Conservation (phyloP, 306 rosid species). For the Dalbergia oliveri region DNA sequence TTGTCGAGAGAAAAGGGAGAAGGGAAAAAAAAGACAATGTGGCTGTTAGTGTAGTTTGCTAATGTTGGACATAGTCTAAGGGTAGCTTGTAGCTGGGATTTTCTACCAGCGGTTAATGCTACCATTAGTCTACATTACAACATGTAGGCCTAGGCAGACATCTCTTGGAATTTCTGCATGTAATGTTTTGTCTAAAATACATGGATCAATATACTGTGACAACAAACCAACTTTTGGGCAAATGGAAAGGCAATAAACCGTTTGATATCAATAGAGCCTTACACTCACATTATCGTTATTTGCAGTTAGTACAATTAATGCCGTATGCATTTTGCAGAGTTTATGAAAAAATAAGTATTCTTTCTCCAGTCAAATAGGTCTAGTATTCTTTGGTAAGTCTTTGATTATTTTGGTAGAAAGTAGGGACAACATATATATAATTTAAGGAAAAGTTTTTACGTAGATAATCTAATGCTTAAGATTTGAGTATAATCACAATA, state of each 20-base stretch:
- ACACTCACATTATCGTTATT: too few relatives aligned
- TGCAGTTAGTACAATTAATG: too few relatives aligned
- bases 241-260: neutral
- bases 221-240: neutral
- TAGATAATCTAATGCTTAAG: too few relatives aligned
- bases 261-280: too few relatives aligned
- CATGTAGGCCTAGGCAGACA: conserved; percentile 9
- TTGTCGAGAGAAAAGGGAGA: conserved; percentile 24
- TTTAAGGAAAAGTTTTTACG: too few relatives aligned
- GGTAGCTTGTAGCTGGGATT: conserved; percentile 44
- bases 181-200: neutral
- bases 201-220: neutral
- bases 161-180: conserved; percentile 22
- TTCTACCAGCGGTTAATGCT: conserved; percentile 33
- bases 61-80: conserved; percentile 44
- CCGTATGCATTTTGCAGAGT: too few relatives aligned
- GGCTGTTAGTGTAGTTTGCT: conserved; percentile 43
- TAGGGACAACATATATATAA: too few relatives aligned
- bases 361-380: too few relatives aligned
- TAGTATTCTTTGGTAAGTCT: too few relatives aligned
- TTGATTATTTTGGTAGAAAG: too few relatives aligned
- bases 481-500: too few relatives aligned
- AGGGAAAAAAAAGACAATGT: conserved; percentile 9
- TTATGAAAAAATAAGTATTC: too few relatives aligned
- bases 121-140: conserved; percentile 35